Evolutionary conservation across 805 yeast genomes (phyloP).

Genomic region (Kodamaea lidongshanica): DNA sequence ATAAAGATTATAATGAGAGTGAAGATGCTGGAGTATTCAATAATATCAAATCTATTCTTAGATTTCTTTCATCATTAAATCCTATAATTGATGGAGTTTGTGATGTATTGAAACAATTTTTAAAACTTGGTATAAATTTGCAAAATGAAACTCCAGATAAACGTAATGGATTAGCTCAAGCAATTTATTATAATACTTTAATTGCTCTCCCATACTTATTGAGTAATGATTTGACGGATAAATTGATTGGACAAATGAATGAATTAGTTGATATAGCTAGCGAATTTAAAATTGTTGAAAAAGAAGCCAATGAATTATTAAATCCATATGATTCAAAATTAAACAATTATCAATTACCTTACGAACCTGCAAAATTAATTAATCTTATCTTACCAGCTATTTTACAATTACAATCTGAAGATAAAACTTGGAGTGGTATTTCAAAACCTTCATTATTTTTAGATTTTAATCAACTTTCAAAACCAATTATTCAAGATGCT

Average conservation of each 20-base stretch:
- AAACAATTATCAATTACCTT: constrained; percentile 38
- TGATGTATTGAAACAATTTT: constrained; percentile 46
- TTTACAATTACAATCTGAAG: constrained; percentile 24
- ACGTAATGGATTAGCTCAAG: constrained; percentile 61
- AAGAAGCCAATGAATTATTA: constrained; percentile 15
- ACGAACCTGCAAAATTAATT: constrained; percentile 44
- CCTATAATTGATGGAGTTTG: constrained; percentile 52
- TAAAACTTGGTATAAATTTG: constrained; percentile 50
- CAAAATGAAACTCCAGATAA: constrained; percentile 30
- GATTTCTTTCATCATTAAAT: constrained; percentile 62
- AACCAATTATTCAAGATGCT: constrained; percentile 29
- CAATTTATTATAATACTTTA: constrained; percentile 55
- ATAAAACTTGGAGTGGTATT: constrained; percentile 38
- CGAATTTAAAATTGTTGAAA: constrained; percentile 26
- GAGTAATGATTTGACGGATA: constrained; percentile 26
- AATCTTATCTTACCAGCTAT: constrained; percentile 49
- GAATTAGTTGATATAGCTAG: constrained; percentile 44
- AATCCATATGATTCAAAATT: constrained; percentile 35
- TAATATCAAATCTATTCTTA: constrained; percentile 59
- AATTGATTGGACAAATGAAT: constrained; percentile 31
- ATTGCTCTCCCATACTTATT: constrained; percentile 61
- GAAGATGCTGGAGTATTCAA: constrained; percentile 58
- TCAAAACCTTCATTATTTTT: constrained; percentile 25
- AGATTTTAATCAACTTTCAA: constrained; percentile 25
- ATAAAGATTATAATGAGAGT: constrained; percentile 7